Percentiles rank a stretch among this genome's conserved stretches.
phyloP scores from a whole-genome alignment of 164 flowering plant species.

The Umbilicus rupestris region DNA sequence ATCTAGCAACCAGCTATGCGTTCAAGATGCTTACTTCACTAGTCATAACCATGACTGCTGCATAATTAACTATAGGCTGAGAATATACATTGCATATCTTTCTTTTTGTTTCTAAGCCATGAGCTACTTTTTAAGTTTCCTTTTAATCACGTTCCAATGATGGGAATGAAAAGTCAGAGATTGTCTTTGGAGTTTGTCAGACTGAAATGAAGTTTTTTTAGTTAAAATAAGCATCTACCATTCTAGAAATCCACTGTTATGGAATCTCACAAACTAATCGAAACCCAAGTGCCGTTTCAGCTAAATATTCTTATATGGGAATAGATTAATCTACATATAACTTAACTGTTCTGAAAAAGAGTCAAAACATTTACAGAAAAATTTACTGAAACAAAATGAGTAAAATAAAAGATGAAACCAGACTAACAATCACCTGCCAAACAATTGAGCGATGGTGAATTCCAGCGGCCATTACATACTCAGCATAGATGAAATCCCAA shows the following conservation, averaged over 20 bases:
- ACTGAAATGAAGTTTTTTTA: neutral
- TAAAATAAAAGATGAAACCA: neutral
- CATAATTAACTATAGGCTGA: neutral
- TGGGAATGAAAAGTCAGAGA: neutral
- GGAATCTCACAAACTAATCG: neutral
- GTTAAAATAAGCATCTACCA: neutral
- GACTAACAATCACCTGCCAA: slow-evolving; percentile 61
- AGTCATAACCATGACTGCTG: too few relatives aligned
- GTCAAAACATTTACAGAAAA: neutral
- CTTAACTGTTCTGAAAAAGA: neutral
- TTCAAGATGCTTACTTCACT: too few relatives aligned
- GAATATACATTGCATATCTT: neutral
- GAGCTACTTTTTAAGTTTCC: neutral
- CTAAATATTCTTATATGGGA: neutral
- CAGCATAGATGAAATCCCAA: slow-evolving; percentile 99
- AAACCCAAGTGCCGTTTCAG: neutral
- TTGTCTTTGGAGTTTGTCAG: neutral
- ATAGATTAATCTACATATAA: neutral
- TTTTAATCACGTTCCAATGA: neutral
- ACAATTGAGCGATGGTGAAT: slow-evolving; percentile 70
- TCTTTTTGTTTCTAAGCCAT: neutral
- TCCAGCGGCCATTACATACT: slow-evolving; percentile 96
- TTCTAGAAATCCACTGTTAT: neutral
- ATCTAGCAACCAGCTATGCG: too few relatives aligned
- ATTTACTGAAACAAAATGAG: neutral